These are phyloP conservation scores for Vitis hybrid DNA, from an alignment of 177 flowering plant species.

Conservation along the genomic window DNA sequence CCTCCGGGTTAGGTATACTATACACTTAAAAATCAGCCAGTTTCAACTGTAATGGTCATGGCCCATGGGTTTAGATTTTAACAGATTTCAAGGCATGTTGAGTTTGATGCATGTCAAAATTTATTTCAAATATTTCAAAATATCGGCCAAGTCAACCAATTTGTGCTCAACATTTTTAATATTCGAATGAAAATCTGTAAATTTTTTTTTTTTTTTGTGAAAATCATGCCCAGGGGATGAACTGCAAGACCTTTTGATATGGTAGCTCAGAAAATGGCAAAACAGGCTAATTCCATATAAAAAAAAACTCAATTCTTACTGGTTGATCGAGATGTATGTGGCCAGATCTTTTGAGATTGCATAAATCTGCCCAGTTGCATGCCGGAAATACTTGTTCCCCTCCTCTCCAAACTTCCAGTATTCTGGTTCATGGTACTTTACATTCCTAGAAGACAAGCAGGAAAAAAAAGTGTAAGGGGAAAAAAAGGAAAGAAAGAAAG, in stretches of 20 bases:
- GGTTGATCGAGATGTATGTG: slow-evolving; percentile 76
- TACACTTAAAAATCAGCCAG: background rate
- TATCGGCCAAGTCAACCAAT: background rate
- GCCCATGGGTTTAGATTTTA: background rate
- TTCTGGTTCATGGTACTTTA: slow-evolving; percentile 90
- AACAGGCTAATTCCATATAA: background rate
- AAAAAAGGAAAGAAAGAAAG: background rate
- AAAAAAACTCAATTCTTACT: slow-evolving; percentile 41
- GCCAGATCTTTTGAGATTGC: slow-evolving; percentile 88
- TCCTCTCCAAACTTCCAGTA: slow-evolving; percentile 93
- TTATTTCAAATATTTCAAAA: background rate
- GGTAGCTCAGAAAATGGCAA: background rate
- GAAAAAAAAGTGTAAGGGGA: background rate
- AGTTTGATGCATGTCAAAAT: background rate
- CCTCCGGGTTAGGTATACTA: background rate
- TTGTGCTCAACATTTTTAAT: background rate
- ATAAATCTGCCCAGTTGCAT: slow-evolving; percentile 93
- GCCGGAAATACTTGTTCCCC: slow-evolving; percentile 85
- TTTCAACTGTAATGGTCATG: background rate
- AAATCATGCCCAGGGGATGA: background rate
- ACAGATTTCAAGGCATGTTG: background rate
- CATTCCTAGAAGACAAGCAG: slow-evolving; percentile 42
- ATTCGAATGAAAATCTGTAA: background rate
- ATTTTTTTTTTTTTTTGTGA: background rate
- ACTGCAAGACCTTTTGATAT: background rate